A percentile compares a stretch with the other conserved stretches of the same genome.
These are phyloP conservation scores for Chaetomium sp. DNA, from an alignment of 2,329 filamentous ascomycete genomes.

Conservation along the genomic window DNA sequence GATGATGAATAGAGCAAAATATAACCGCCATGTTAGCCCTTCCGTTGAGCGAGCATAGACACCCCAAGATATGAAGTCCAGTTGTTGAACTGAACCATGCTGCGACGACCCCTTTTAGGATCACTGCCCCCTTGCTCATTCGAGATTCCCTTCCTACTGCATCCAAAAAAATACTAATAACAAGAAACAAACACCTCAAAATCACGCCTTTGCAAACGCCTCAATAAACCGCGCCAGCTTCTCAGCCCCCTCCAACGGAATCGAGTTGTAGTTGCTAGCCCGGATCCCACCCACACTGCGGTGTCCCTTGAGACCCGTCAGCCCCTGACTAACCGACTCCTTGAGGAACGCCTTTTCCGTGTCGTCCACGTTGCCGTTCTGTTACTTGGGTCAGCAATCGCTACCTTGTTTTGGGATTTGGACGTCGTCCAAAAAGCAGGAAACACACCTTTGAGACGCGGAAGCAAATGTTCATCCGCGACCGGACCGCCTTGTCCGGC, in stretches of 20 bases:
- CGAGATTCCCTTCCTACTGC: background rate
- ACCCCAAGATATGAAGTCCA: no score
- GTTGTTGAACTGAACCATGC: no score
- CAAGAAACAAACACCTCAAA: background rate
- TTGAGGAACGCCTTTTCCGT: slow-evolving; percentile 76
- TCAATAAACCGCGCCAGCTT: slow-evolving; percentile 60
- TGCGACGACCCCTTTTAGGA: background rate
- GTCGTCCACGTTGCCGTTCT: slow-evolving; percentile 53
- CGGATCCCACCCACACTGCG: slow-evolving; percentile 80
- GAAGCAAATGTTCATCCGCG: slow-evolving; percentile 95
- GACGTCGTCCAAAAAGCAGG: background rate
- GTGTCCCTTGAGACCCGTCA: slow-evolving; percentile 84
- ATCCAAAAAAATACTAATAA: background rate
- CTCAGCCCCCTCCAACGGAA: slow-evolving; percentile 60
- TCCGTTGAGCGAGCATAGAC: no score
- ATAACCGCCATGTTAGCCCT: no score
- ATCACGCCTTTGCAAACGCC: slow-evolving; percentile 40
- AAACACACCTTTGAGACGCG: slow-evolving; percentile 49
- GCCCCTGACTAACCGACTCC: slow-evolving; percentile 58
- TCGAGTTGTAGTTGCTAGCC: slow-evolving; percentile 83
- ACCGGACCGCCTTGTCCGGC: slow-evolving; percentile 67
- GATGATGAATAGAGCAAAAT: no score
- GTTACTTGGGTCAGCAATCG: slow-evolving; percentile 2
- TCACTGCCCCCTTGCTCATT: background rate
- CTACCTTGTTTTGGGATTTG: no score